Percentiles rank a stretch among this genome's conserved stretches.
Evolutionary conservation across 164 flowering plant species (phyloP).

Genomic region (Dillenia suffruticosa): DNA sequence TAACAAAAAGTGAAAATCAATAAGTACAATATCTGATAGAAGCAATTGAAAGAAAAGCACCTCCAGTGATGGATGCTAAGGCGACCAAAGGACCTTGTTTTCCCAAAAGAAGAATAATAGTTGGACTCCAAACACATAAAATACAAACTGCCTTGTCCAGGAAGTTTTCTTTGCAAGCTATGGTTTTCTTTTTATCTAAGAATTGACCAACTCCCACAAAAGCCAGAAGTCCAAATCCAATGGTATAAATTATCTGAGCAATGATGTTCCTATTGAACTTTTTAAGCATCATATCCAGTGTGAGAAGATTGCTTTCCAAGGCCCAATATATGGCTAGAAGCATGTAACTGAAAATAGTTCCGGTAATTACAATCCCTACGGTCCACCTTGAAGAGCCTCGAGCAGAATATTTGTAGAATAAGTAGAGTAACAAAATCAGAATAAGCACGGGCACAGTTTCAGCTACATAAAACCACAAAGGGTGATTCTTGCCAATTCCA

Average conservation of each 20-base stretch:
- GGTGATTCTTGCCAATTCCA: conserved; percentile 29
- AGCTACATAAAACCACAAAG: conserved; percentile 32
- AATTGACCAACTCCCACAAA: conserved; percentile 30
- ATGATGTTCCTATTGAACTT: conserved; percentile 36
- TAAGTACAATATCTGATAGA: not conserved
- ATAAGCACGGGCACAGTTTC: conserved; percentile 51
- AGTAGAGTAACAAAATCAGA: conserved; percentile 40
- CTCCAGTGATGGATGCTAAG: conserved; percentile 58
- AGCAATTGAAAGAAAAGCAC: conserved; percentile 25
- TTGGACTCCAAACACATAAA: conserved; percentile 73
- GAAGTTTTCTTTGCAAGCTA: conserved; percentile 24
- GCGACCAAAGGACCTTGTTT: conserved; percentile 79
- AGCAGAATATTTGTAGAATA: conserved; percentile 34
- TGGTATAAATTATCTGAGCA: conserved; percentile 59
- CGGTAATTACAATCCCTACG: conserved; percentile 29
- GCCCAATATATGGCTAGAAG: conserved; percentile 64
- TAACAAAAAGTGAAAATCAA: not conserved
- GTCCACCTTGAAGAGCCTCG: conserved; percentile 21
- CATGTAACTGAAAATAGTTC: conserved; percentile 47
- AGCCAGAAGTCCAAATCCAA: conserved; percentile 48
- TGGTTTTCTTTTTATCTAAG: conserved; percentile 13
- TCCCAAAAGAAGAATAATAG: conserved; percentile 68
- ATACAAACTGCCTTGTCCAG: conserved; percentile 42
- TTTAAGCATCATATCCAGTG: conserved; percentile 21
- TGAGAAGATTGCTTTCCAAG: conserved; percentile 50